phyloP scores from a whole-genome alignment of 805 yeast genomes.

The Yarrowia osloensis region DNA sequence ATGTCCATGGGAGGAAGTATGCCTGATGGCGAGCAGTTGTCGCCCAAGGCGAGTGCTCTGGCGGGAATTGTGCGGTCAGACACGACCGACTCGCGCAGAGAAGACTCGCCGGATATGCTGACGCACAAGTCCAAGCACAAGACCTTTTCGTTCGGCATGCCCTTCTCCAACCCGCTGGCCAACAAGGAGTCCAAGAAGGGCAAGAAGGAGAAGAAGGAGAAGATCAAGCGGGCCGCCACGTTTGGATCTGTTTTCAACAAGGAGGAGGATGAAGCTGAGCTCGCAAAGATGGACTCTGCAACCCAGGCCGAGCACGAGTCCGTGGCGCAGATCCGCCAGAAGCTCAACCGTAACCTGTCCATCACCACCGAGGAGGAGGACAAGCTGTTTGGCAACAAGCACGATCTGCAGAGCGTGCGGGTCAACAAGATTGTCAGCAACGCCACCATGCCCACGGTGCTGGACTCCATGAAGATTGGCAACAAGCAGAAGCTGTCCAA shows the following conservation, averaged over 20 bases:
- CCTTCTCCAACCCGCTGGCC: slow-evolving; percentile 53
- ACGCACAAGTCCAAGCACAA: slow-evolving; percentile 30
- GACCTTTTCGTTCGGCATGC: slow-evolving; percentile 51
- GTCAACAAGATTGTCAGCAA: slow-evolving; percentile 54
- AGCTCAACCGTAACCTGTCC: slow-evolving; percentile 29
- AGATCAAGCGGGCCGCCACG: not conserved
- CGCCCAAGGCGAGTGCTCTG: not conserved
- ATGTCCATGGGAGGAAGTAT: slow-evolving; percentile 9
- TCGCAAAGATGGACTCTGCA: slow-evolving; percentile 16
- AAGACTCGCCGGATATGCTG: slow-evolving; percentile 3
- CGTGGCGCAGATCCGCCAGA: slow-evolving; percentile 32
- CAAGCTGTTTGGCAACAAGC: slow-evolving; percentile 49
- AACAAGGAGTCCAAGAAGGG: slow-evolving; percentile 32
- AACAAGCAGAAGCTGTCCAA: slow-evolving; percentile 39
- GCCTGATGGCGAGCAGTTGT: slow-evolving; percentile 14
- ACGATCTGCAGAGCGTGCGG: slow-evolving; percentile 65
- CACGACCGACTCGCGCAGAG: slow-evolving; percentile 4
- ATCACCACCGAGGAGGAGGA: slow-evolving; percentile 39
- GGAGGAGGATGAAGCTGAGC: slow-evolving; percentile 1
- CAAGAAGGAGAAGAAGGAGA: slow-evolving; percentile 28
- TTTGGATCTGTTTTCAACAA: slow-evolving; percentile 6
- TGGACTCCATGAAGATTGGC: slow-evolving; percentile 50
- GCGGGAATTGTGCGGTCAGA: not conserved
- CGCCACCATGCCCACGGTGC: slow-evolving; percentile 64
- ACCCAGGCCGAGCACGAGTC: slow-evolving; percentile 20